Percentiles rank a stretch among this genome's conserved stretches.
Evolutionary conservation across 257 asterid species (phyloP).

Genomic region (Solanum piurae): DNA sequence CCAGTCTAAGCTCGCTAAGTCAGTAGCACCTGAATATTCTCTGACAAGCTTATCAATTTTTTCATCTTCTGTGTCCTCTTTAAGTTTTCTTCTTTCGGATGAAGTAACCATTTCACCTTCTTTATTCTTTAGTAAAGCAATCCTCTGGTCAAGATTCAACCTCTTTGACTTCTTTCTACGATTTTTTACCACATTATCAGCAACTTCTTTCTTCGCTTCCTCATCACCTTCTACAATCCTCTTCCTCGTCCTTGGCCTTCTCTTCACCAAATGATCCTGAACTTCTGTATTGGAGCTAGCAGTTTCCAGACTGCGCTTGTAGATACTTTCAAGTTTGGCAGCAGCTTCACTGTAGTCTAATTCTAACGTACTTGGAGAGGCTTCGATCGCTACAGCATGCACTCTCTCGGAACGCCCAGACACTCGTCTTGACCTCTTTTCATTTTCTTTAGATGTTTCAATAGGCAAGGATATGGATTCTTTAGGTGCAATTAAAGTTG

Average conservation of each 20-base stretch:
- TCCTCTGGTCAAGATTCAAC: slow-evolving; percentile 67
- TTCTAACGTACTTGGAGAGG: slow-evolving; percentile 37
- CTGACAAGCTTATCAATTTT: slow-evolving; percentile 56
- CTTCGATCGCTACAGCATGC: slow-evolving; percentile 41
- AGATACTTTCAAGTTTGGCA: slow-evolving; percentile 58
- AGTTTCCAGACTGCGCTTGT: slow-evolving; percentile 37
- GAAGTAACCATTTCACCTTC: slow-evolving; percentile 26
- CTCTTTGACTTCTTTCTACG: slow-evolving; percentile 37
- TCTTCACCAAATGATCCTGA: slow-evolving; percentile 21
- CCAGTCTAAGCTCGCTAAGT: slow-evolving; percentile 61
- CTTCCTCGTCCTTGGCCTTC: slow-evolving; percentile 34
- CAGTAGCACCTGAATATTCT: slow-evolving; percentile 53
- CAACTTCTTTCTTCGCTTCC: slow-evolving; percentile 15
- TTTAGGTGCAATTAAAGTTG: slow-evolving; percentile 38
- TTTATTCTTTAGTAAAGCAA: slow-evolving; percentile 38
- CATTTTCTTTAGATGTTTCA: slow-evolving; percentile 40
- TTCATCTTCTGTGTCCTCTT: slow-evolving; percentile 30
- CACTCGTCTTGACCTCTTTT: slow-evolving; percentile 33
- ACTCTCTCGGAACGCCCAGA: slow-evolving; percentile 36
- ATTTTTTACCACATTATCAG: slow-evolving; percentile 33
- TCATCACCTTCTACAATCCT: slow-evolving; percentile 26
- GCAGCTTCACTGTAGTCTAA: slow-evolving; percentile 84
- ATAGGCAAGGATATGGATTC: slow-evolving; percentile 43
- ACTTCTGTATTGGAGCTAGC: slow-evolving; percentile 28
- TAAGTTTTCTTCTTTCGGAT: slow-evolving; percentile 8